Base-by-base conservation (phyloP, 768 basidiomycete species). In the Rhodosporidiobolus sp. region DNA sequence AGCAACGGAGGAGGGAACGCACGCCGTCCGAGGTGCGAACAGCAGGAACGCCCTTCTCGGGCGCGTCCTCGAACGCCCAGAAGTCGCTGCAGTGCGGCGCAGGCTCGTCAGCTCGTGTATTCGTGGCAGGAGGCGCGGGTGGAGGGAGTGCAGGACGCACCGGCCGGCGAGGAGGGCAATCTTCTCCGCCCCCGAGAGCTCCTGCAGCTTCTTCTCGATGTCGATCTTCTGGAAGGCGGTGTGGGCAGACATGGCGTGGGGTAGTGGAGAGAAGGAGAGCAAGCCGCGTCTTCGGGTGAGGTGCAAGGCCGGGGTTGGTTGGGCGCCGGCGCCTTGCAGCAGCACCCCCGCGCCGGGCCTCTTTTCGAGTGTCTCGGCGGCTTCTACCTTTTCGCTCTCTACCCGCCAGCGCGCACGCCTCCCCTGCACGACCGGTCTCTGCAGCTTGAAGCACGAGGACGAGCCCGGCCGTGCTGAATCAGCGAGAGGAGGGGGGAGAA, bases 101-200 rank as follows among this genome's bases (percentile, higher is more conserved):
- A 1, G 8, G 1, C 43, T 62, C 63, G 62, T 20, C 52, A 4
- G 2, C 0, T 0, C 22, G 38, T 9, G n/a, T 26, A 3, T n/a
- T n/a, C n/a, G n/a, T n/a, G n/a, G n/a, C n/a, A n/a, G 8, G n/a
- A 7, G n/a, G n/a, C 20, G 9, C 5, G 32, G 12, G 32, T 20
- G 10, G 46, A 63, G 1, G 17, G 3, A 1, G 20, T n/a, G n/a
- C n/a, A 24, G 5, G 14, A 16, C 63, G 26, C 22, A 73, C 55
- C 65, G 63, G 59, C 77, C 77, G 34, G 60, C 71, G 24, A 77
- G 67, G 0, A 77, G 66, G 34, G 50, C n/a, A 35, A 76, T 64
- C 70, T 78, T 78, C 55, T 66, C 67, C 24, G 61, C 12, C 34
- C 54, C 38, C 0, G 72, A 38, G 4, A 78, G 69, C 62, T 74